A percentile compares a stretch with the other conserved stretches of the same genome.
phyloP scores from a whole-genome alignment of 352 stramenopile genomes.

The Plasmopara muralis region DNA sequence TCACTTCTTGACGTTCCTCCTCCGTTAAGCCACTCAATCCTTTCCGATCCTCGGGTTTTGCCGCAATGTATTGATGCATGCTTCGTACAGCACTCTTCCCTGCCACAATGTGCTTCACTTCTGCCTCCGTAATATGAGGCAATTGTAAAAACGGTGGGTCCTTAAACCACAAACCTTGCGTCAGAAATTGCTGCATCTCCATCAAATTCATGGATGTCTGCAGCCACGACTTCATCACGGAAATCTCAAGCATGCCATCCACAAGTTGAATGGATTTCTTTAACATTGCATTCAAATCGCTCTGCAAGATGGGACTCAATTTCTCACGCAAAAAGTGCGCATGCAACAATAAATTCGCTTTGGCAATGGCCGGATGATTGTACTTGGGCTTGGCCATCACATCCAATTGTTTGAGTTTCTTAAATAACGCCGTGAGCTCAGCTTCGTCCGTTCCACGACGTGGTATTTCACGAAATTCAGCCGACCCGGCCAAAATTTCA shows the following conservation, averaged over 20 bases:
- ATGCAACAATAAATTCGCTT: constrained; percentile 90
- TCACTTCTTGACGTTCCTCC: constrained; percentile 90
- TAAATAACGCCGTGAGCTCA: constrained; percentile 58
- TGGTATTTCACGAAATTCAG: constrained; percentile 87
- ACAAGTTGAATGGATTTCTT: constrained; percentile 91
- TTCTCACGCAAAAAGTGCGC: constrained; percentile 91
- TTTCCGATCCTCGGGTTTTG: constrained; percentile 90
- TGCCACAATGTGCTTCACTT: constrained; percentile 89
- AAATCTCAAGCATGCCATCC: constrained; percentile 99
- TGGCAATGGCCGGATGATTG: constrained; percentile 80
- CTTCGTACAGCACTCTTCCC: constrained; percentile 89
- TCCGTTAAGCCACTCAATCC: constrained; percentile 88
- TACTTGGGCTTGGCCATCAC: constrained; percentile 81
- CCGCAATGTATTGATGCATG: constrained; percentile 92
- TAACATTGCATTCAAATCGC: constrained; percentile 95
- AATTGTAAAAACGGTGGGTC: constrained; percentile 88
- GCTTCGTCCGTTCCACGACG: constrained; percentile 50
- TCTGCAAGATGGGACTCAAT: constrained; percentile 50
- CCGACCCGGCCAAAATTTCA: constrained; percentile 89
- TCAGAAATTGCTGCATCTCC: constrained; percentile 96
- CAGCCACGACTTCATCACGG: constrained; percentile 92
- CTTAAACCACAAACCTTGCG: constrained; percentile 95
- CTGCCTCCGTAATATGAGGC: constrained; percentile 81
- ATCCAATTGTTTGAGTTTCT: constrained; percentile 73
- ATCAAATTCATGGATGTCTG: constrained; percentile 95